A percentile compares a stretch with the other conserved stretches of the same genome.
Conservation (phyloP, 2,329 filamentous ascomycete species). For the Ploettnerulaceae sp. region DNA sequence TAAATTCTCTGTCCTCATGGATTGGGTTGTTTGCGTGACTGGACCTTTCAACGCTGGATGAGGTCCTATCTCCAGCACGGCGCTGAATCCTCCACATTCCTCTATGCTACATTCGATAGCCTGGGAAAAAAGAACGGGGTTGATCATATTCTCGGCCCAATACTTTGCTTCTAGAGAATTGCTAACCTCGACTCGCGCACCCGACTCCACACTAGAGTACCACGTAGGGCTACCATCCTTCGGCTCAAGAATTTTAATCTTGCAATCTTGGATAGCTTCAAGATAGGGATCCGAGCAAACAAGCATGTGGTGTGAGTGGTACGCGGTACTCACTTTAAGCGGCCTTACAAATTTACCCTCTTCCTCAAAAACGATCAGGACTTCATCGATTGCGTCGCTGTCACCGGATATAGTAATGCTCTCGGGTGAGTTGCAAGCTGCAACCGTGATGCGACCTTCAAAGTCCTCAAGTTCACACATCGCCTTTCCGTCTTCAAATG, state of each 20-base stretch:
- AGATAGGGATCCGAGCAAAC: slow-evolving; percentile 21
- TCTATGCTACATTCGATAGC: neutral
- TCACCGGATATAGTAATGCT: slow-evolving; percentile 30
- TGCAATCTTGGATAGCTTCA: slow-evolving; percentile 9
- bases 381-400: slow-evolving; percentile 13
- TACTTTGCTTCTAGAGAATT: neutral
- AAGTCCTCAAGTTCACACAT: slow-evolving; percentile 9
- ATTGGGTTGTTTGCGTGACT: neutral
- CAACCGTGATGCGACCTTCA: slow-evolving; percentile 28
- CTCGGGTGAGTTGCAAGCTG: slow-evolving; percentile 27
- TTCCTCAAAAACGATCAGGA: slow-evolving; percentile 10
- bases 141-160: neutral
- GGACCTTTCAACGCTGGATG: slow-evolving; percentile 8
- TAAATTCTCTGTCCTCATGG: neutral
- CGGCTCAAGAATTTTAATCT: neutral
- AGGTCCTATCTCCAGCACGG: slow-evolving; percentile 2
- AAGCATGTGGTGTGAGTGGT: slow-evolving; percentile 26
- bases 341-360: slow-evolving; percentile 14
- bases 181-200: too few species aligned
- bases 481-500: slow-evolving; percentile 9
- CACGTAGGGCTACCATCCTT: too few species aligned
- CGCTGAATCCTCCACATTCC: neutral
- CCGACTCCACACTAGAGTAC: too few species aligned
- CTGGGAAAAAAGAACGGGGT: neutral
- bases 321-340: slow-evolving; percentile 24